Percentiles rank a stretch among this genome's conserved stretches.
Evolutionary conservation across 2,329 filamentous ascomycete genomes (phyloP).

Genomic region (Pseudogymnoascus sp.): DNA sequence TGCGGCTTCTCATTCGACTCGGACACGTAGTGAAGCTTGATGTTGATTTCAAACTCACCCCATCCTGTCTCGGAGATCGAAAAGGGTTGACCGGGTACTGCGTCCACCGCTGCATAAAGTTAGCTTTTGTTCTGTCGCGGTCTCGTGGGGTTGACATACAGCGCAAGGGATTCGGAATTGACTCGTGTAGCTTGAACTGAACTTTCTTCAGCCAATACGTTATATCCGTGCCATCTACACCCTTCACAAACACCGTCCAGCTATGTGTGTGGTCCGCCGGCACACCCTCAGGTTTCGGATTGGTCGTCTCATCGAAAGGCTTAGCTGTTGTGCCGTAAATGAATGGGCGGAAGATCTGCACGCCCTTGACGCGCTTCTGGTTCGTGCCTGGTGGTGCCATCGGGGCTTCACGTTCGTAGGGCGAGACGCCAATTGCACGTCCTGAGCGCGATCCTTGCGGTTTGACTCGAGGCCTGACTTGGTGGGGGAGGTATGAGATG

Average conservation of each 20-base stretch:
- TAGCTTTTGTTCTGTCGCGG: background rate
- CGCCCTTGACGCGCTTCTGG: conserved; percentile 56
- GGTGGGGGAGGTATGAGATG: conserved; percentile 2
- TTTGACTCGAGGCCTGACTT: conserved; percentile 6
- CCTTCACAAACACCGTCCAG: conserved; percentile 91
- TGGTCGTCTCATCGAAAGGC: conserved; percentile 67
- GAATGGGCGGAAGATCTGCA: conserved; percentile 56
- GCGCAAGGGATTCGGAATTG: conserved; percentile 82
- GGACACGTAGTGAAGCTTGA: conserved; percentile 87
- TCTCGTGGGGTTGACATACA: conserved; percentile 38
- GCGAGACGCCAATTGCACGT: conserved; percentile 1
- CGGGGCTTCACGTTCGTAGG: conserved; percentile 8
- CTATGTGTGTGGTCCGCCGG: conserved; percentile 92
- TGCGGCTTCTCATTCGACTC: conserved; percentile 89
- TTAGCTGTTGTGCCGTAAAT: conserved; percentile 73
- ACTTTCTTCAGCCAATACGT: conserved; percentile 95
- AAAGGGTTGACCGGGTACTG: conserved; percentile 61
- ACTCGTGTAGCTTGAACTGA: conserved; percentile 97
- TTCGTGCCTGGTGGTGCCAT: conserved; percentile 50
- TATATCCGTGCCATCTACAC: conserved; percentile 81
- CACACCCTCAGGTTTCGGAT: conserved; percentile 66
- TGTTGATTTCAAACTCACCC: conserved; percentile 95
- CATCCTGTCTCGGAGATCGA: conserved; percentile 88
- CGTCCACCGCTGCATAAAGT: conserved; percentile 53
- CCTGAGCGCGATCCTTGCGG: background rate